phyloP scores from a whole-genome alignment of 2,329 filamentous ascomycete species.

The Lachnellula subtilissima region DNA sequence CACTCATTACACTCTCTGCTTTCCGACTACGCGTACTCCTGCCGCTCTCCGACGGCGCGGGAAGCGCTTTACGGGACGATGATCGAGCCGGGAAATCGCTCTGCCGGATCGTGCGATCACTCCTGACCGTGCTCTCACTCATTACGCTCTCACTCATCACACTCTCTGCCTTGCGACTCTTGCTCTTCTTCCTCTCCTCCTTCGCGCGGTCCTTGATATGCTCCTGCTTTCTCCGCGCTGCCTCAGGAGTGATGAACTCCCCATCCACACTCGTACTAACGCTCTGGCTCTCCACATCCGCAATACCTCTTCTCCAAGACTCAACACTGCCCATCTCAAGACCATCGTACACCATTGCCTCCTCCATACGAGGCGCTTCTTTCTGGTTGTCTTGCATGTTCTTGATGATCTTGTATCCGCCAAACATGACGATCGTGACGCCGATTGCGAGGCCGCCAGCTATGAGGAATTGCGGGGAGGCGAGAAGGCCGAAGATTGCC shows the following conservation, averaged over 20 bases:
- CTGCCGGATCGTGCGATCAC: neutral
- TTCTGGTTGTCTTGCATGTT: slow-evolving; percentile 53
- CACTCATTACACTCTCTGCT: slow-evolving; percentile 6
- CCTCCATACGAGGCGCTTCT: slow-evolving; percentile 24
- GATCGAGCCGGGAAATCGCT: neutral
- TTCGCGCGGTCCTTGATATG: slow-evolving; percentile 6
- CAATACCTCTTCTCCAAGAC: slow-evolving; percentile 32
- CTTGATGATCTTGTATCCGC: slow-evolving; percentile 97
- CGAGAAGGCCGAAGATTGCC: slow-evolving; percentile 77
- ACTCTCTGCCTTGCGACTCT: slow-evolving; percentile 3
- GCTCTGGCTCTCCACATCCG: slow-evolving; percentile 25
- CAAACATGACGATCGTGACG: slow-evolving; percentile 92
- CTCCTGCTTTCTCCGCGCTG: slow-evolving; percentile 9
- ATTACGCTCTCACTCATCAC: slow-evolving; percentile 1
- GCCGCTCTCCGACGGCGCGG: slow-evolving; percentile 1
- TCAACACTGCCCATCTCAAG: slow-evolving; percentile 31
- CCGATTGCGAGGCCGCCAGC: slow-evolving; percentile 84
- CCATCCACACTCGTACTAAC: slow-evolving; percentile 30
- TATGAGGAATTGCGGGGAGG: slow-evolving; percentile 91
- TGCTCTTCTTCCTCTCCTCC: slow-evolving; percentile 3
- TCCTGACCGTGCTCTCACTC: neutral
- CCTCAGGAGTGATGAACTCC: slow-evolving; percentile 26
- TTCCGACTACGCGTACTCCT: neutral
- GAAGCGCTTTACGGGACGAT: neutral
- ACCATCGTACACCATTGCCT: slow-evolving; percentile 28